phyloP scores from a whole-genome alignment of 495 filamentous ascomycete species.

The Penicillium coffeae region DNA sequence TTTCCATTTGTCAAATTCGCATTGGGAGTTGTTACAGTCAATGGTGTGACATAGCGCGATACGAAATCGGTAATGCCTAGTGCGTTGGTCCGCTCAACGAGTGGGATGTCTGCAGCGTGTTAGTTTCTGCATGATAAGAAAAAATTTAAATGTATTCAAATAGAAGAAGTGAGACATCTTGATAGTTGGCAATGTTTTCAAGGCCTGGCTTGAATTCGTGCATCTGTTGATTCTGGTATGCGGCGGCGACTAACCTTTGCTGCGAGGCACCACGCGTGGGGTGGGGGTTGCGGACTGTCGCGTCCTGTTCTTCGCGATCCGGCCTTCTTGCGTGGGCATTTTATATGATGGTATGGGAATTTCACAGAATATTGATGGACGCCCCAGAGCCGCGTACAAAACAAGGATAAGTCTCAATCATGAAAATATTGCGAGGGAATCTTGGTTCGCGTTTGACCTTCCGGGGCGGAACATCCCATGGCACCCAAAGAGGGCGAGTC shows the following conservation, averaged over 20 bases:
- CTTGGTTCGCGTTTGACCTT: no score
- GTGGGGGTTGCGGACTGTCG: slow-evolving; percentile 1
- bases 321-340: slow-evolving; percentile 25
- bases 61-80: slow-evolving; percentile 34
- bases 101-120: slow-evolving; percentile 18
- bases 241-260: slow-evolving; percentile 13
- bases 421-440: no score
- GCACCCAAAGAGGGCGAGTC: no score
- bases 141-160: neutral
- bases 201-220: no score
- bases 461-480: no score
- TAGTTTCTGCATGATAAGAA: slow-evolving; percentile 2
- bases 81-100: slow-evolving; percentile 44
- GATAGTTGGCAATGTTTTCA: no score
- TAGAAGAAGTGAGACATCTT: no score
- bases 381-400: no score
- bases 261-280: slow-evolving; percentile 11
- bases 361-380: neutral
- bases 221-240: no score
- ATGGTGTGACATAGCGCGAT: slow-evolving; percentile 23
- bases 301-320: slow-evolving; percentile 12
- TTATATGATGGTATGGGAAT: neutral
- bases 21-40: neutral
- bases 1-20: no score
- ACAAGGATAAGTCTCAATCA: neutral